Evolutionary conservation across 108 stramenopile genomes (phyloP), one percentile per base, ranked within the genome.

Genomic region (Cyclostephanos invisitatus): DNA sequence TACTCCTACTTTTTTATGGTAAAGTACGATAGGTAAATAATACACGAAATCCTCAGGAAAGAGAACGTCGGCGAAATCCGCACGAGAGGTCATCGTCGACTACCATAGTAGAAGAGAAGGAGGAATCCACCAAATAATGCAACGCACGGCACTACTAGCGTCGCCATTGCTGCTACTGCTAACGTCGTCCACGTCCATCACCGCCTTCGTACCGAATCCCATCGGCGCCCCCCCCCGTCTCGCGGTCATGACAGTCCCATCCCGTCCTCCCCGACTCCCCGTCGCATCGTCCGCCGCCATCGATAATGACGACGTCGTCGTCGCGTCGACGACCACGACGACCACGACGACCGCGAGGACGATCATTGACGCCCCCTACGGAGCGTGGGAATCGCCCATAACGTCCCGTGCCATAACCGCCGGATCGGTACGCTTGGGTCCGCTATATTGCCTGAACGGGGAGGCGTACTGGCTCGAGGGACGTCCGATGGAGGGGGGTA

Each of bases 341-440:
- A 44, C 28, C 25, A 24, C 5, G 59, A 62, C 53, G 46, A 44
- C 28, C n/a, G n/a, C n/a, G n/a, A n/a, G n/a, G n/a, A n/a, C n/a
- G 11, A 64, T 61, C 29, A 56, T 73, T 3, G 86, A 83, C 58
- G 62, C 60, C 24, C 89, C 89, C 5, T 90, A 80, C 79, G 89
- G 89, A 29, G 36, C 84, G 1, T 90, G 89, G 89, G 62, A 64
- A 63, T 81, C 84, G 17, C 87, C 87, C 69, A 86, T 90, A 61
- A 85, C 89, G 8, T 81, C 83, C 28, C 73, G 83, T 49, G 69
- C 83, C 7, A 86, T 90, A 40, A 90, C 85, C 12, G 86, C 82
- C 17, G 81, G 84, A 29, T 74, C 75, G 40, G 87, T 90, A 14
- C 18, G 72, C 7, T 53, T 90, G 2, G 81, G 82, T 24, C 73